These are phyloP conservation scores for Cyclospora cayetanensis DNA, from an alignment of 169 alveolate genomes.

Conservation along the genomic window DNA sequence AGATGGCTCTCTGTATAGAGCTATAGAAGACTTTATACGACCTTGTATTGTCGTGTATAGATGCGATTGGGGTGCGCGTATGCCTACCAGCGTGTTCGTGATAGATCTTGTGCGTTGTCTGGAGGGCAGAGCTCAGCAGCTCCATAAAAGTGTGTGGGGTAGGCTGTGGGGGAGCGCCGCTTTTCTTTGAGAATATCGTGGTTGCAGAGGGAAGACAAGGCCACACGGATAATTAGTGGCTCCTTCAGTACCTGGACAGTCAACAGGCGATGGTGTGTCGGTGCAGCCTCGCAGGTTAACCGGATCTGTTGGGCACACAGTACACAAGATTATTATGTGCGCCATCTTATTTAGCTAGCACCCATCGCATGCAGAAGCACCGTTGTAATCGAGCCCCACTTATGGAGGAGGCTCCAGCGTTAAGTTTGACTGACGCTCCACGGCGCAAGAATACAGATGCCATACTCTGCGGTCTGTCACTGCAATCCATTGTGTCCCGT, in stretches of 20 bases:
- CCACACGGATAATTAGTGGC: constrained; percentile 33
- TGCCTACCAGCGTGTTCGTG: background rate
- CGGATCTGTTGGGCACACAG: background rate
- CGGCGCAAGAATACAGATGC: background rate
- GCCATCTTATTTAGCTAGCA: background rate
- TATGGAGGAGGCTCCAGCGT: background rate
- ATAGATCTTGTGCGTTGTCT: background rate
- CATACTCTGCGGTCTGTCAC: constrained; percentile 35
- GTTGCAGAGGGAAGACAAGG: constrained; percentile 25
- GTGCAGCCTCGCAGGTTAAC: constrained; percentile 22
- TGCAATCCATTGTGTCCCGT: constrained; percentile 42
- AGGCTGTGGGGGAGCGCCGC: background rate
- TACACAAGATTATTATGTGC: background rate
- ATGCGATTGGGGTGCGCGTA: no score
- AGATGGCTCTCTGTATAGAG: background rate
- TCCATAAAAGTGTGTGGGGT: background rate
- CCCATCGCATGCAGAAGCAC: background rate
- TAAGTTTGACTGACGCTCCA: background rate
- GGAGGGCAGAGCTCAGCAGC: background rate
- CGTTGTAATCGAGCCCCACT: background rate
- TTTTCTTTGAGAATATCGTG: constrained; percentile 2
- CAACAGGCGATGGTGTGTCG: constrained; percentile 4
- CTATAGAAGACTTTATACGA: no score
- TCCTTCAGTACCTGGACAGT: background rate
- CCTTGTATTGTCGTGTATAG: no score